Evolutionary conservation across 2,329 filamentous ascomycete species (phyloP), one percentile per base, ranked within the genome.

Genomic region (Xylaria sp.): DNA sequence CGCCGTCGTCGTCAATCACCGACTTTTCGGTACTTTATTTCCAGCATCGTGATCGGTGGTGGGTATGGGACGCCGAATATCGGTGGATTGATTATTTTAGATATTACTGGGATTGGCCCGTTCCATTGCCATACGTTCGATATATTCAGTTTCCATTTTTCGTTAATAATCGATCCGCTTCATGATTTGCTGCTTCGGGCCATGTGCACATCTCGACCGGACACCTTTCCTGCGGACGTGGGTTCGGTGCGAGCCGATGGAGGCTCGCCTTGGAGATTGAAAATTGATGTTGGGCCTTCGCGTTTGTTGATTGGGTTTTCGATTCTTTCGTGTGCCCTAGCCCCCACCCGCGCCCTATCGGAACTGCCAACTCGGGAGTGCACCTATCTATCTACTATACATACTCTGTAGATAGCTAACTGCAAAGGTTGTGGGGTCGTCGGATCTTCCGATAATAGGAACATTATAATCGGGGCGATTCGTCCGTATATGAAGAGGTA

Each of bases 51-150:
- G 25, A 69, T 61, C 48, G 23, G 41, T 15, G 18, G 55, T 60
- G 48, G 52, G 36, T 55, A 45, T 46, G 45, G 59, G 18, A 62
- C 55, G 73, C 73, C 73, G 73, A 75, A 65, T 12, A 74, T 75
- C 73, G 73, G 73, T 70, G 64, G 61, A 62, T 63, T 23, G 53
- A 34, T 7, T n/a, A 20, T 43, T 58, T 57, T 20, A 23, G 58
- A 41, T 7, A 28, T 55, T 46, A 15, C n/a, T 48, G 15, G 53
- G 48, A 60, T 55, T 56, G 46, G 58, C 13, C 20, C 45, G 23
- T 39, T 34, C 57, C 41, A 36, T 25, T 23, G 36, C 41, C 41
- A 45, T 32, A 28, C 36, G 23, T 9, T 10, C 6, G 28, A 58
- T 18, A 25, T 60, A 4, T 20, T 23, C 6, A 36, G 39, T 39